Percentiles rank a stretch among this genome's conserved stretches.
These are phyloP conservation scores for Withania somnifera DNA, from an alignment of 305 asterid genomes.

Conservation along the genomic window DNA sequence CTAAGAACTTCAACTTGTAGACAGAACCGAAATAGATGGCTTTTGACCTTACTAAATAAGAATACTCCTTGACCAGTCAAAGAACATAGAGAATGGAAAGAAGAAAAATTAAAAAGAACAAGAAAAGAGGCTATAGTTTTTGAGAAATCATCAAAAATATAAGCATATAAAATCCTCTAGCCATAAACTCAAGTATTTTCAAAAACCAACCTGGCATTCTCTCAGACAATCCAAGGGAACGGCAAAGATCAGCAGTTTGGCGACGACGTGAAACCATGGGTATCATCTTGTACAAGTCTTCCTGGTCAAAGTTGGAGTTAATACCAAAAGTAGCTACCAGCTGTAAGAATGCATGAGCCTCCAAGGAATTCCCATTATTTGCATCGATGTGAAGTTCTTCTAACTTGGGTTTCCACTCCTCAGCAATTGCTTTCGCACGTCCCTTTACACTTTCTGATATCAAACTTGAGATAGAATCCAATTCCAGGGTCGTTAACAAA, in stretches of 20 bases:
- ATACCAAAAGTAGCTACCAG: conserved; percentile 87
- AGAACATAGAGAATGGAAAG: too few relatives aligned
- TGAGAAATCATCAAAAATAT: not conserved
- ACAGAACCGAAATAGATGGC: too few relatives aligned
- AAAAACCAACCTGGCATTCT: conserved; percentile 81
- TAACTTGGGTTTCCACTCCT: conserved; percentile 90
- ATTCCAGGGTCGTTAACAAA: conserved; percentile 34
- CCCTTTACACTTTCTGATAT: conserved; percentile 55
- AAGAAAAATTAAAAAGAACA: too few relatives aligned
- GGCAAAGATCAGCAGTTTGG: conserved; percentile 95
- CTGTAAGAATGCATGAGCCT: conserved; percentile 98
- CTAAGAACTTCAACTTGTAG: too few relatives aligned
- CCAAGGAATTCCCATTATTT: conserved; percentile 87
- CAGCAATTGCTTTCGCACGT: conserved; percentile 81
- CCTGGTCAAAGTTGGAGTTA: conserved; percentile 80
- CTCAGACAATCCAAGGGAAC: conserved; percentile 82
- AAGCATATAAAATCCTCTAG: not conserved
- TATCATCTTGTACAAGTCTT: conserved; percentile 61
- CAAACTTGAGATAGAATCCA: conserved; percentile 22
- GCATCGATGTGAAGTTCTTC: conserved; percentile 91
- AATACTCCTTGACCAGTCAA: too few relatives aligned
- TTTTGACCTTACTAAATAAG: too few relatives aligned
- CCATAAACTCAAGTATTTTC: not conserved
- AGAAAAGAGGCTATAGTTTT: too few relatives aligned
- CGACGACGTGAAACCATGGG: conserved; percentile 99